These are phyloP conservation scores for Penicillium fimorum DNA, from an alignment of 495 filamentous ascomycete species.

Conservation along the genomic window DNA sequence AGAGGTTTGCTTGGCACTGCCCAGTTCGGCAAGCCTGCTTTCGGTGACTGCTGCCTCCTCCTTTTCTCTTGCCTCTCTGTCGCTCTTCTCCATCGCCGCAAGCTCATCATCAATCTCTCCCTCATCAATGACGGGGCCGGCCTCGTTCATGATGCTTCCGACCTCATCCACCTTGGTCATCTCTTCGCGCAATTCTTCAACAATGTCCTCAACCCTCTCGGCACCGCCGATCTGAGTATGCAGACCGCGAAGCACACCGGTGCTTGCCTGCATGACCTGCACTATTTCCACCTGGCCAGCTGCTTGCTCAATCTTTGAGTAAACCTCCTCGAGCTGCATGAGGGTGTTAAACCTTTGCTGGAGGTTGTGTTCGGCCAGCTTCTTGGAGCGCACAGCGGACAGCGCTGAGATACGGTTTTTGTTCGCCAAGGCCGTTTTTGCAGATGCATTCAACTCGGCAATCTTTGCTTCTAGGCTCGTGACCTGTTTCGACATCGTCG, in stretches of 20 bases:
- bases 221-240: constrained; percentile 74
- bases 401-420: constrained; percentile 75
- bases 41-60: constrained; percentile 44
- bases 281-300: constrained; percentile 78
- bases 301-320: constrained; percentile 78
- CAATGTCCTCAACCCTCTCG: constrained; percentile 70
- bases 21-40: constrained; percentile 46
- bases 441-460: constrained; percentile 47
- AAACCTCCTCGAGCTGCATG: constrained; percentile 78
- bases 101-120: constrained; percentile 86
- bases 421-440: constrained; percentile 62
- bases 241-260: constrained; percentile 66
- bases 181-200: constrained; percentile 73
- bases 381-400: constrained; percentile 77
- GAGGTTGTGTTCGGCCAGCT: constrained; percentile 70
- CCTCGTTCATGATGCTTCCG: constrained; percentile 68
- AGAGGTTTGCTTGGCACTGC: constrained; percentile 39
- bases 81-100: constrained; percentile 67
- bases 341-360: constrained; percentile 66
- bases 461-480: constrained; percentile 57
- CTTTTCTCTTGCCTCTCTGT: constrained; percentile 56
- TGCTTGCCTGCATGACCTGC: constrained; percentile 73
- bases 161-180: constrained; percentile 84
- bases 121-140: constrained; percentile 66
- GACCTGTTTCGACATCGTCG: constrained; percentile 62